Evolutionary conservation across 2,329 filamentous ascomycete species (phyloP), one percentile per base, ranked within the genome.

Genomic region (Pseudogymnoascus sp.): DNA sequence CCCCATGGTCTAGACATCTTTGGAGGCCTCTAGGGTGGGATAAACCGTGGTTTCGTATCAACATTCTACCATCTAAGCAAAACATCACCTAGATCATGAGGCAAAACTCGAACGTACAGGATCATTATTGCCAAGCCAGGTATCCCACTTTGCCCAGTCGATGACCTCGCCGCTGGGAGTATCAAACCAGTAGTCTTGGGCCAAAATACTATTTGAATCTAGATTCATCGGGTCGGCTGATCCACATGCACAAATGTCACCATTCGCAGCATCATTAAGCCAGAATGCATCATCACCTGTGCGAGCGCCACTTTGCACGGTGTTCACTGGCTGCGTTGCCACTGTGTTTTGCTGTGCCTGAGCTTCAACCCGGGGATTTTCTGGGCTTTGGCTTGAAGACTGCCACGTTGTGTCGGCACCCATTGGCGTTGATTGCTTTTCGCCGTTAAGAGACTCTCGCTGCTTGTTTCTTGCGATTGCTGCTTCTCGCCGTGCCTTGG

Each of bases 121-220:
- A 37, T 67, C 59, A 38, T 64, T 21, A 56, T 67, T 62, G 12
- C 61, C 65, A 64, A 70, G 65, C 69, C 70, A 71, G 37, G 66
- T 61, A 63, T 72, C 70, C 70, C 68, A 70, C 65, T 70, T 69
- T 40, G 61, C 65, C 70, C 70, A 72, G 50, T 65, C 60, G 28
- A 71, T 69, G 28, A 25, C 47, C 59, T 69, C 61, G 37, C 35
- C 25, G 64, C 44, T 60, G 37, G 62, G 18, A 37, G 44, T 63
- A 40, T 69, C 66, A 28, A 67, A 25, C 23, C 50, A 62, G 40
- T 62, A 59, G 21, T 70, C 68, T 63, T 68, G 69, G 63, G 65
- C 63, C 28, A 70, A 31, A 35, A 71, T 69, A 33, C 59, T 50
- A 63, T 70, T 67, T 50, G 63, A 56, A 38, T 70, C 68, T 31